Conservation (phyloP, 2,329 filamentous ascomycete genomes). For the Nemania sp. region DNA sequence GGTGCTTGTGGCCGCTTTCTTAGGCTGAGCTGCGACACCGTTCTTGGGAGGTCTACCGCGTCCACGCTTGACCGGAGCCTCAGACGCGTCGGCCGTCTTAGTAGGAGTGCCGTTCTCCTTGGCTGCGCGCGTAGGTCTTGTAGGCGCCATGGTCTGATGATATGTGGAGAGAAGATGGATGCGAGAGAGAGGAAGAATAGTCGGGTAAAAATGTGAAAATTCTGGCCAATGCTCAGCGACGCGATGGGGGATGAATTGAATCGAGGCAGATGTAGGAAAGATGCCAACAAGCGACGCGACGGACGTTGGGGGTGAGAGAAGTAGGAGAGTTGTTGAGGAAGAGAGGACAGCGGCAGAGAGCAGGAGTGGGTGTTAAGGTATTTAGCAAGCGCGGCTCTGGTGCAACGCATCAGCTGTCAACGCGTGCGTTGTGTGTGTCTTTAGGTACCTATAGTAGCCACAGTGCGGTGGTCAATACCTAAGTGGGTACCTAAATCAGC, state of each 20-base stretch:
- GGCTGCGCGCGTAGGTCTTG: constrained; percentile 29
- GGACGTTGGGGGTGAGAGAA: constrained; percentile 10
- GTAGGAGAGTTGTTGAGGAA: background rate
- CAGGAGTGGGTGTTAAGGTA: background rate
- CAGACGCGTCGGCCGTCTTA: constrained; percentile 28
- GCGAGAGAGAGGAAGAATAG: background rate
- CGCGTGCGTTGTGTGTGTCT: constrained; percentile 7
- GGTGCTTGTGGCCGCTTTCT: constrained; percentile 41
- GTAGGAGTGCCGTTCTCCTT: constrained; percentile 32
- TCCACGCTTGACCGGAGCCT: constrained; percentile 42
- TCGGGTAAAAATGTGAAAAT: background rate
- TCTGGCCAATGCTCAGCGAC: too few species aligned
- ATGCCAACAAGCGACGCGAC: constrained; percentile 11
- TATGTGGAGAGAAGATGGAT: constrained; percentile 4
- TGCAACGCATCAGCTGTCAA: background rate
- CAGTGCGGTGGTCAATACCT: background rate
- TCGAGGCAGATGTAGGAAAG: background rate
- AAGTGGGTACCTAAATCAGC: background rate
- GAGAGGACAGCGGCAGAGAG: constrained; percentile 2
- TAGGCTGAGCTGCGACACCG: constrained; percentile 40
- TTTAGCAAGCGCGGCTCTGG: constrained; percentile 1
- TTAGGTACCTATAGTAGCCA: background rate
- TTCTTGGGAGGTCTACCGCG: constrained; percentile 48
- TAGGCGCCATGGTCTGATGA: constrained; percentile 32
- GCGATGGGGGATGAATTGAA: background rate